Base-by-base conservation (phyloP, 345 rosid genomes). In the Brassica carinata region DNA sequence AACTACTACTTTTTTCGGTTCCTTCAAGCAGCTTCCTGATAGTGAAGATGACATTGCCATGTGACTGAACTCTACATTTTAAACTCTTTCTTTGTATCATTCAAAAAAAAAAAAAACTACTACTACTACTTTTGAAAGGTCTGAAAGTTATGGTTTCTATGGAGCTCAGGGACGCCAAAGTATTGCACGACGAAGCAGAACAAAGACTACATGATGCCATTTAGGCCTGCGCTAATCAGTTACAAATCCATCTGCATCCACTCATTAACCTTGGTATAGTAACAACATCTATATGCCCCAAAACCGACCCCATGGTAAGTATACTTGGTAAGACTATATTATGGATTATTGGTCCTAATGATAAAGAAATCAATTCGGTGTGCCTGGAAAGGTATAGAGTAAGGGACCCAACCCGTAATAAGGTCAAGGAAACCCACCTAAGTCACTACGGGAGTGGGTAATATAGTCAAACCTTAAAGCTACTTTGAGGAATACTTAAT, bases 401-500 rank as follows among this genome's bases (percentile, higher is more conserved):
- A 48, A 53, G 58, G 80, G 80, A 75, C 77, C 77, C 77, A 76
- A 75, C 31, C 26, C 80, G 66, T 43, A 14, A 71, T 29, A 81
- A 40, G 79, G 75, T 61, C 45, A 73, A 66, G 48, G 17, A 53
- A 31, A 58, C 18, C n/a, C 82, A 73, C 74, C 59, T 33, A 48
- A 48, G 55, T 48, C 55, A 48, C 15, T 48, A 53, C 26, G 71
- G 61, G 48, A 8, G 69, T 73, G 78, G 74, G 69, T n/a, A 59
- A 59, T 59, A 73, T 59, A 73, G 78, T 73, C 82, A 79, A 67
- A 79, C 74, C 69, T 73, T 43, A 73, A 79, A 73, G 82, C 74
- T 67, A 73, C 51, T 34, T 45, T 73, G 64, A 74, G 71, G 58
- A 68, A 74, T 68, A 62, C 66, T 27, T 76, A 65, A 29, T 29